A percentile compares a stretch with the other conserved stretches of the same genome.
Evolutionary conservation across 2,329 filamentous ascomycete genomes (phyloP).

Genomic region (Xylariaceae sp.): DNA sequence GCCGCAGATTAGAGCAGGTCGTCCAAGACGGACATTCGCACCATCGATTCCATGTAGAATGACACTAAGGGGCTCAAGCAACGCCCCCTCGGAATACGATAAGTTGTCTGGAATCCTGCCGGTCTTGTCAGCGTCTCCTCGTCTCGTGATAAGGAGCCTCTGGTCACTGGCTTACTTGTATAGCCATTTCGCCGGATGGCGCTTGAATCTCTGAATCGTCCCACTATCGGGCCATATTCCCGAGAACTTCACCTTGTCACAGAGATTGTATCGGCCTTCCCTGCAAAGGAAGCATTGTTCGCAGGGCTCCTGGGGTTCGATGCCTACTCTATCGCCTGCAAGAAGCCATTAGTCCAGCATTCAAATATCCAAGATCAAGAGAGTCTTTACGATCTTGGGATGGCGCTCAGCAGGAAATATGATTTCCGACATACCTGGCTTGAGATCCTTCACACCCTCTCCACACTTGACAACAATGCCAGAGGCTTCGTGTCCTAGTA

Average conservation of each 20-base stretch:
- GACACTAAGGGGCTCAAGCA: conserved; percentile 60
- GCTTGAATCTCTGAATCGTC: conserved; percentile 56
- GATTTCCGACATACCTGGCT: conserved; percentile 34
- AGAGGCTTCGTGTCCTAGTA: conserved; percentile 60
- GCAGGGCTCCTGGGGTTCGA: conserved; percentile 63
- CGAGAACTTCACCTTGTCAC: conserved; percentile 55
- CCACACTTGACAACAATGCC: conserved; percentile 55
- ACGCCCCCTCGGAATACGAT: conserved; percentile 52
- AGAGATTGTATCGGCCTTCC: conserved; percentile 58
- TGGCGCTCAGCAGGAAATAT: neutral
- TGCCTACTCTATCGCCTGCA: conserved; percentile 56
- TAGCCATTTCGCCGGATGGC: conserved; percentile 55
- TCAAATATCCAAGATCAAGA: neutral
- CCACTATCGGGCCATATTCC: conserved; percentile 58
- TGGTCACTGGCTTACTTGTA: conserved; percentile 37
- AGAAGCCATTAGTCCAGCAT: neutral
- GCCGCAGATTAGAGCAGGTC: conserved; percentile 52
- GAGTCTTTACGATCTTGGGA: neutral
- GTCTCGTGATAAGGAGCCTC: neutral
- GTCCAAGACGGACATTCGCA: conserved; percentile 49
- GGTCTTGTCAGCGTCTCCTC: conserved; percentile 8
- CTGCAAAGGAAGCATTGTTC: conserved; percentile 53
- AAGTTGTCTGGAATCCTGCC: conserved; percentile 47
- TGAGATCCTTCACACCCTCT: conserved; percentile 46
- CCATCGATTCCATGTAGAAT: conserved; percentile 55